Evolutionary conservation across 495 filamentous ascomycete species (phyloP), one percentile per base, ranked within the genome.

Genomic region (Articulospora tetracladia): DNA sequence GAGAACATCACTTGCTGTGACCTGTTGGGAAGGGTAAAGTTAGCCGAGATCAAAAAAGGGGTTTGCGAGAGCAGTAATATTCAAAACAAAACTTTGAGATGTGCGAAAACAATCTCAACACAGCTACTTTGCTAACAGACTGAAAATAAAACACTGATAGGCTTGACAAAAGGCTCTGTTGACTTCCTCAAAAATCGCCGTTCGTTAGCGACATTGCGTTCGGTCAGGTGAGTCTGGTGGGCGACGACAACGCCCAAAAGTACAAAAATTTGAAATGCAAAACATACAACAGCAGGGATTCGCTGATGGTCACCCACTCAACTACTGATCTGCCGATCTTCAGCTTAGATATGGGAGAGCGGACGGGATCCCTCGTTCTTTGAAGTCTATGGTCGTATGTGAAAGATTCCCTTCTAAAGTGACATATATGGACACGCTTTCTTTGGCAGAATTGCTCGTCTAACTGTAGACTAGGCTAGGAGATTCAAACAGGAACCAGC

Each of bases 1-100:
- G 15, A 66, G 55, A 7, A 66, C 55, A 41, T 69, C 63, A 25
- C 59, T 56, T 11, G 63, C 66, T 39, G 63, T 69, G 55, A 64
- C 66, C 63, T 69, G 30, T n/a, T 22, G 46, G 15, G 1, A 24
- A 8, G 24, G 53, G 57, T 6, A 28, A n/a, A 58, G 22, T 55
- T 60, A 47, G n/a, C 51, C 39, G 55, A 58, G 10, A 8, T 17
- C n/a, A 51, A 47, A 44, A 60, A 61, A 57, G 55, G 13, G 56
- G 47, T 39, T 52, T 63, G 47, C 56, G 34, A 54, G 19, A 53
- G 8, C n/a, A 6, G 22, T 7, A 48, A 8, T 48, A 7, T 34
- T 34, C 30, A 34, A 34, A 7, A 34, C n/a, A n/a, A n/a, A n/a
- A n/a, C n/a, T n/a, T n/a, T n/a, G n/a, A n/a, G n/a, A n/a, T n/a